phyloP scores from a whole-genome alignment of 2,329 filamentous ascomycete species.

The Chrysoporthe puriensis region DNA sequence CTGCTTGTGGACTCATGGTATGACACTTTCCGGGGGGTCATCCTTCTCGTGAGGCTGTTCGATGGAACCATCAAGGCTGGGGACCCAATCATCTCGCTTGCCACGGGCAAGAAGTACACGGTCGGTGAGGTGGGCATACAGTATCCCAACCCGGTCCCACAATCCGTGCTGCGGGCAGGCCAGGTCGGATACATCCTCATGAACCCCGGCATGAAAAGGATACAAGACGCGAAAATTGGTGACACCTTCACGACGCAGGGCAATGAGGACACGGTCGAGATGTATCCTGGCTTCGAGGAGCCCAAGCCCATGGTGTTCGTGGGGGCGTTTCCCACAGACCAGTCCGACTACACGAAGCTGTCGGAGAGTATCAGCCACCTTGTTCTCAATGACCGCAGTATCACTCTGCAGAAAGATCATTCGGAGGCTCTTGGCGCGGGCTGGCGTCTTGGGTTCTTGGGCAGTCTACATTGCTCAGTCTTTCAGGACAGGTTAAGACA shows the following conservation, averaged over 20 bases:
- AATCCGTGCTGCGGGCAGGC: constrained; percentile 79
- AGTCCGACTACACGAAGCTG: constrained; percentile 81
- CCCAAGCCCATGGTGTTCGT: constrained; percentile 99
- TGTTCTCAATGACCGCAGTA: constrained; percentile 90
- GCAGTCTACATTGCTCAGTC: constrained; percentile 98
- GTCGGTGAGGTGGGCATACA: constrained; percentile 98
- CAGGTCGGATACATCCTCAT: constrained; percentile 97
- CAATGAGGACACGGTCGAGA: constrained; percentile 73
- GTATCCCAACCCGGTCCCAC: constrained; percentile 84
- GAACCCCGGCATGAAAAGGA: constrained; percentile 97
- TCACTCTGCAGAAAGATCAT: constrained; percentile 91
- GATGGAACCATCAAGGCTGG: constrained; percentile 83
- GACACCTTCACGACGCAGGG: constrained; percentile 91
- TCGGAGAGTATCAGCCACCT: constrained; percentile 95
- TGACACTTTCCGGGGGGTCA: constrained; percentile 91
- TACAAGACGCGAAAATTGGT: constrained; percentile 92
- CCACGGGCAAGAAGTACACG: constrained; percentile 85
- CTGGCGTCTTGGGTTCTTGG: constrained; percentile 91
- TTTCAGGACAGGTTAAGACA: constrained; percentile 94
- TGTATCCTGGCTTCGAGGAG: constrained; percentile 91
- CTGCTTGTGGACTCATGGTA: constrained; percentile 98
- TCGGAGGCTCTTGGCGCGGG: constrained; percentile 92
- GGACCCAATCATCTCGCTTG: constrained; percentile 85
- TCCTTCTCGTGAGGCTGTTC: constrained; percentile 88
- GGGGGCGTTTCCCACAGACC: constrained; percentile 91